These are phyloP conservation scores for Apiotrichum brassicae DNA, from an alignment of 1,284 basidiomycete species.

Conservation along the genomic window DNA sequence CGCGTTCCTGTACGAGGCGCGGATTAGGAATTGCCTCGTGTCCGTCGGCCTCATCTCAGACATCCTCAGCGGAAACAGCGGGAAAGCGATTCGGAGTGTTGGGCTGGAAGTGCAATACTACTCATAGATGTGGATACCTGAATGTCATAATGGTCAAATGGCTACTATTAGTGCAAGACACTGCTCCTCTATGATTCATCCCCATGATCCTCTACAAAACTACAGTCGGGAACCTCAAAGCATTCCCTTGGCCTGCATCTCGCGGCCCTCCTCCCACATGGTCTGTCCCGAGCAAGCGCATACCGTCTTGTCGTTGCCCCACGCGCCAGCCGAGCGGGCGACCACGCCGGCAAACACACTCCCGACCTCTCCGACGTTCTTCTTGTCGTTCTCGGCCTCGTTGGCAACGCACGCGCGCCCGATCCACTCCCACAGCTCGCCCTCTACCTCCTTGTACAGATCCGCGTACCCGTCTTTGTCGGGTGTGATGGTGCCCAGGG, in stretches of 20 bases:
- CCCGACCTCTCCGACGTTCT: neutral
- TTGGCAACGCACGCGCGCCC: constrained; percentile 45
- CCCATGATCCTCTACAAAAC: too few relatives aligned
- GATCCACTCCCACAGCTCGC: constrained; percentile 47
- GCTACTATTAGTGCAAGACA: too few relatives aligned
- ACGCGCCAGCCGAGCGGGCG: constrained; percentile 45
- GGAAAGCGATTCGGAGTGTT: constrained; percentile 73
- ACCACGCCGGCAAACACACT: constrained; percentile 47
- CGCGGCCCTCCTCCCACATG: constrained; percentile 48
- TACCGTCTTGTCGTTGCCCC: constrained; percentile 49
- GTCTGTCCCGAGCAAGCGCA: constrained; percentile 47
- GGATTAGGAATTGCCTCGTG: constrained; percentile 81
- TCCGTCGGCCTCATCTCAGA: constrained; percentile 84
- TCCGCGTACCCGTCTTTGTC: constrained; percentile 48
- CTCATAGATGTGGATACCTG: constrained; percentile 28
- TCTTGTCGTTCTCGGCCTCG: constrained; percentile 3
- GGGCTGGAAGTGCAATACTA: constrained; percentile 90
- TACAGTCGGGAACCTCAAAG: too few relatives aligned
- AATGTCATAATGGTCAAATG: too few relatives aligned
- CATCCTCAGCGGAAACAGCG: constrained; percentile 61
- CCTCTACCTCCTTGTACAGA: constrained; percentile 45
- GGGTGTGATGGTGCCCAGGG: constrained; percentile 35
- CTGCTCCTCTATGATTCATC: too few relatives aligned
- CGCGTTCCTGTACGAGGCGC: constrained; percentile 87
- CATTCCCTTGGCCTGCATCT: constrained; percentile 40